Base-by-base conservation (phyloP, 2,329 filamentous ascomycete species). In the Sclerotinia glacialis region DNA sequence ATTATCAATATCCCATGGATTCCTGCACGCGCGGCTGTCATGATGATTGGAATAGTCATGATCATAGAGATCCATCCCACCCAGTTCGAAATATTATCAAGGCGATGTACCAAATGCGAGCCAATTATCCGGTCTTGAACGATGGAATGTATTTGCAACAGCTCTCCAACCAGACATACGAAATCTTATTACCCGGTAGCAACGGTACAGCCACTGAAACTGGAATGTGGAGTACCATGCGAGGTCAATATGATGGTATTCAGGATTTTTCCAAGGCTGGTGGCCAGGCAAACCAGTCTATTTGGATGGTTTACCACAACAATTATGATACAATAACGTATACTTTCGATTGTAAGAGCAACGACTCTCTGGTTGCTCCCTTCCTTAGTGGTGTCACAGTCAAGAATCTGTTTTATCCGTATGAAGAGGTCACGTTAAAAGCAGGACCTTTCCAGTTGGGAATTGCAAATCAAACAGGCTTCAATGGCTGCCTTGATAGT, bases 341-440 rank as follows among this genome's bases (percentile, higher is more conserved):
- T 72, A 77, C 77, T 1, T 88, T 87, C 67, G 81, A 88, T 71
- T 89, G 87, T 74, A 69, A 52, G 31, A 67, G 50, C 46, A 76
- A 74, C n/a, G 73, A 80, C 31, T 73, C 83, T 2, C 79, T 89
- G 47, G 77, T 88, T 47, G 78, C 86, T 12, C 85, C 86, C 0
- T 89, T 86, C 67, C 77, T 79, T 16, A 74, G 76, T 2, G 82
- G 80, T 16, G 83, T 81, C 1, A 83, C 79, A 0, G 86, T 89
- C 68, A 85, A 83, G 72, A 88, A 88, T 71, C 73, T 89, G 16
- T 87, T 89, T 74, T 85, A 83, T 72, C 86, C 86, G 0, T 86
- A 85, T 70, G 85, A 86, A 31, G 81, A 85, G 68, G 78, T 83
- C 66, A 81, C 76, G 0, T 77, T 89, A n/a, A 78, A 79, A 59